These are phyloP conservation scores for Ramaria sp. DNA, from an alignment of 768 basidiomycete species.

Conservation along the genomic window DNA sequence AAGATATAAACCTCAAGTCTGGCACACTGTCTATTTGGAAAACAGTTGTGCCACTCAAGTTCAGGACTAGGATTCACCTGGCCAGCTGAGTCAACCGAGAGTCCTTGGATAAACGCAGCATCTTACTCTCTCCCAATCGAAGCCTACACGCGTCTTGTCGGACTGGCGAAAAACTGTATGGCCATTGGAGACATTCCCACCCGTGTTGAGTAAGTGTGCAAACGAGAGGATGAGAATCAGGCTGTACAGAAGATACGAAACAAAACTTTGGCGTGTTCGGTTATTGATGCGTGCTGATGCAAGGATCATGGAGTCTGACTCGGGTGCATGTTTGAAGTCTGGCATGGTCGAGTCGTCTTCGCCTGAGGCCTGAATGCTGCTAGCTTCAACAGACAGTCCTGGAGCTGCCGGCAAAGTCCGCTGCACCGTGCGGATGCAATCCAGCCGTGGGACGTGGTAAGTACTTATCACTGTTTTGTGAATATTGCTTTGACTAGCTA, in stretches of 20 bases:
- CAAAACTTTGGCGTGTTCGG: not conserved
- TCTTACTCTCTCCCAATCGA: not conserved
- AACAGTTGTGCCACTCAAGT: constrained; percentile 21
- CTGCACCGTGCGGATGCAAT: too few species aligned
- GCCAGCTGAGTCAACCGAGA: too few species aligned
- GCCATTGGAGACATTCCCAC: not conserved
- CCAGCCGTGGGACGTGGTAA: too few species aligned
- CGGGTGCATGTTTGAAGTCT: too few species aligned
- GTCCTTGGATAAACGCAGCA: too few species aligned
- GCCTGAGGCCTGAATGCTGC: too few species aligned
- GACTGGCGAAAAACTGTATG: not conserved
- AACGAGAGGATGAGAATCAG: not conserved
- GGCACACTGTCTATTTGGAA: constrained; percentile 20
- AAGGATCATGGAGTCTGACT: too few species aligned
- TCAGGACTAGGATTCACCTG: constrained; percentile 15
- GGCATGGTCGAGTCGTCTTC: too few species aligned
- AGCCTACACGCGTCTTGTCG: not conserved
- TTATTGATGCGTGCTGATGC: not conserved
- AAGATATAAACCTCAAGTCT: constrained; percentile 18
- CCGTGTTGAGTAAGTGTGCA: not conserved
- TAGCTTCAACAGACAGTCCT: too few species aligned
- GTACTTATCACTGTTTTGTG: too few species aligned
- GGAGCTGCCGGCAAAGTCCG: too few species aligned
- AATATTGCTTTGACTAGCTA: too few species aligned
- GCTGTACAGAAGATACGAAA: not conserved